Conservation (phyloP, 164 flowering plant species). For the Malania oleifera region DNA sequence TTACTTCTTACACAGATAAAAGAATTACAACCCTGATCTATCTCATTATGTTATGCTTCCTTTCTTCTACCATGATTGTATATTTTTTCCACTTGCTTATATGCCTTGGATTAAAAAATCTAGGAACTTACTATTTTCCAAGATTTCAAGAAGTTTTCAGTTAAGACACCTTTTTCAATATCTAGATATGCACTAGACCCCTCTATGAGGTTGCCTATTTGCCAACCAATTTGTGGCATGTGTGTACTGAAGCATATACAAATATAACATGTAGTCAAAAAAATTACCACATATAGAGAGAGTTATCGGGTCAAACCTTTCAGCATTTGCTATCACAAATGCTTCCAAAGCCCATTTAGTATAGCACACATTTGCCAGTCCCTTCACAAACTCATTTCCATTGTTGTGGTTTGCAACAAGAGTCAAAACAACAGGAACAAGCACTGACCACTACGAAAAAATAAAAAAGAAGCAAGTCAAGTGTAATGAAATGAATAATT, state of each 20-base stretch:
- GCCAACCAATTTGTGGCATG: no score
- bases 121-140: no score
- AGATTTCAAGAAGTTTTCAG: no score
- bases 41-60: no score
- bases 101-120: no score
- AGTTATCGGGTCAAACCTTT: constrained; percentile 44
- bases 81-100: no score
- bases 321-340: constrained; percentile 83
- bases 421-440: constrained; percentile 93
- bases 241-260: background rate
- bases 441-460: constrained; percentile 81
- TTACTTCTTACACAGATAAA: no score
- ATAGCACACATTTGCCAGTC: constrained; percentile 56
- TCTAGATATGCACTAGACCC: no score
- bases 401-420: constrained; percentile 67
- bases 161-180: no score
- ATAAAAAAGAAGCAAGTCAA: background rate
- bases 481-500: background rate
- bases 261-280: background rate
- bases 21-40: no score
- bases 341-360: constrained; percentile 93
- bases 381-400: constrained; percentile 21
- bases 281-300: background rate
- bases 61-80: no score
- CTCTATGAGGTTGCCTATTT: no score